phyloP scores from a whole-genome alignment of 805 yeast species.

The Saccharomycopsis sp. region DNA sequence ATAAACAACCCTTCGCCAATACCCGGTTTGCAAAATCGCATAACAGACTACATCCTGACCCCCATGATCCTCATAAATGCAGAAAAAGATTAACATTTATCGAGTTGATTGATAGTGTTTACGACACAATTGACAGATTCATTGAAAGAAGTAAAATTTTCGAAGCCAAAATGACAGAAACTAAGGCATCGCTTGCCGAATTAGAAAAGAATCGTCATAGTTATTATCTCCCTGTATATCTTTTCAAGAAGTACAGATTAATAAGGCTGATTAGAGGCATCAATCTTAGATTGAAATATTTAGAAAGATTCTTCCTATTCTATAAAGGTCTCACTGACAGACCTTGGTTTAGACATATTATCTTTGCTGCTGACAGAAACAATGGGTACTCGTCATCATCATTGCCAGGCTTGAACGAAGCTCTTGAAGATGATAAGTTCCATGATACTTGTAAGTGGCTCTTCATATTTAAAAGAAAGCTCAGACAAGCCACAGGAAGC shows the following conservation, averaged over 20 bases:
- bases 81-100: conserved; percentile 23
- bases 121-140: conserved; percentile 26
- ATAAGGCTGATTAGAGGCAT: conserved; percentile 23
- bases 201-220: neutral
- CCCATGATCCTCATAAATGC: conserved; percentile 6
- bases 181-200: conserved; percentile 15
- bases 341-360: conserved; percentile 52
- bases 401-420: conserved; percentile 50
- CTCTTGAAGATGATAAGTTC: conserved; percentile 41
- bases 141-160: conserved; percentile 23
- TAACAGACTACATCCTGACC: conserved; percentile 7
- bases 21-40: no score
- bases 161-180: conserved; percentile 24
- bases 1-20: no score
- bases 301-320: conserved; percentile 42
- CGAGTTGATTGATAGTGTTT: conserved; percentile 28
- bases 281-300: conserved; percentile 35
- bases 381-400: conserved; percentile 57
- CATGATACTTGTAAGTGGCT: conserved; percentile 36
- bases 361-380: conserved; percentile 54
- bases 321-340: conserved; percentile 44
- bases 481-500: conserved; percentile 5
- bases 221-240: neutral
- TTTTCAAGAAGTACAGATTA: conserved; percentile 14
- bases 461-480: conserved; percentile 25